Base-by-base conservation (phyloP, 768 basidiomycete genomes). In the Rhodotorula kratochvilovae region DNA sequence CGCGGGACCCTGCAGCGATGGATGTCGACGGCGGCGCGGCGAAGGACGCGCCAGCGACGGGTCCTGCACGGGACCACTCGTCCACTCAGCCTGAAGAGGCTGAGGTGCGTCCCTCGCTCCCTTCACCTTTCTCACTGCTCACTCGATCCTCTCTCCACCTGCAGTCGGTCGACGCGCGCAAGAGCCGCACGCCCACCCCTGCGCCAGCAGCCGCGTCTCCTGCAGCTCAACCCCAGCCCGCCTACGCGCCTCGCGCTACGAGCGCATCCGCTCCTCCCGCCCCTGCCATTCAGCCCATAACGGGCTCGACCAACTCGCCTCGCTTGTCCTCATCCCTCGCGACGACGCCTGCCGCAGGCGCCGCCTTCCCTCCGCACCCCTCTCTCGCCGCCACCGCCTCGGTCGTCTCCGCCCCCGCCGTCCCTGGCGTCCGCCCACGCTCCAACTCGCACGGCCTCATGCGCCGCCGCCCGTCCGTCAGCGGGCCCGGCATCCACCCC, bases 401-500 rank as follows among this genome's bases (percentile, higher is more conserved):
- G n/a, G 35, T 25, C 29, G n/a, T 27, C 1, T 64, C 63, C 16
- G 54, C 63, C 1, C 63, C 63, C 3, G 63, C 42, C 5, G 54
- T 64, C 12, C 63, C 63, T 10, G 7, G 29, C 17, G 31, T 23
- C 5, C 54, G 63, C 5, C 53, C 33, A 2, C 39, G 54, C 21
- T 13, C 63, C 19, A 36, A 46, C 43, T 50, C 63, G 16, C 15
- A 36, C 2, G 50, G 61, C 35, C 31, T 33, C n/a, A 64, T 64
- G 63, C 39, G 27, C 5, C 63, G 63, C 23, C 63, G 63, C 21
- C 39, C 53, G 1, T 64, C 63, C 31, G 31, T 64, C 54, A 36
- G 53, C 36, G 63, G 63, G 13, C 27, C 36, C 23, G 25, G 29
- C 54, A 51, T 64, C 31, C 63, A 64, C 33, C 63, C 63, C 6